Percentiles rank a stretch among this genome's conserved stretches.
These are phyloP conservation scores for Chlamydomonas reinhardtii DNA, from an alignment of 163 green algal species.

Conservation along the genomic window DNA sequence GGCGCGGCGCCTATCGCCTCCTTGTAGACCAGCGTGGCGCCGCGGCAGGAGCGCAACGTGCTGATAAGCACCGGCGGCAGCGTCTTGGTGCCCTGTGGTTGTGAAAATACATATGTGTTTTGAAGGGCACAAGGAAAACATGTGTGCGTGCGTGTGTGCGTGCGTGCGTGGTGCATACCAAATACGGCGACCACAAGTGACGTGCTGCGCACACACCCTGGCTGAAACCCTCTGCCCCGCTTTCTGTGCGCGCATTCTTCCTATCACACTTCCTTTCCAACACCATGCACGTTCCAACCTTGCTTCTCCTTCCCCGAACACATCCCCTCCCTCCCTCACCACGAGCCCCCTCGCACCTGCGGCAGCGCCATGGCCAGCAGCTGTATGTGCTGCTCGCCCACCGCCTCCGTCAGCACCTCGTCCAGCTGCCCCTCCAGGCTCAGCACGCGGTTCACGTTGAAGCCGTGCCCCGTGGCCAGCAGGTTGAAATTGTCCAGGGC, in stretches of 20 bases:
- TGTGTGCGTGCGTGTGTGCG: too few relatives aligned
- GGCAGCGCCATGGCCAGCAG: conserved; percentile 36
- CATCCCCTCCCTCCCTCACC: not conserved
- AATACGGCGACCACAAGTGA: too few relatives aligned
- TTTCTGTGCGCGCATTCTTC: too few relatives aligned
- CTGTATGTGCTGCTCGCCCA: conserved; percentile 30
- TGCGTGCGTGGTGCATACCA: too few relatives aligned
- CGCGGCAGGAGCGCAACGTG: conserved; percentile 45
- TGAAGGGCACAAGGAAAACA: too few relatives aligned
- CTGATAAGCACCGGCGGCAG: conserved; percentile 41
- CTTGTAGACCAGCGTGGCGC: conserved; percentile 57
- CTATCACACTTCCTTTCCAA: too few relatives aligned
- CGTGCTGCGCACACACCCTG: too few relatives aligned
- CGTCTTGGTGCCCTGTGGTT: conserved; percentile 51
- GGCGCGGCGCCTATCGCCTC: conserved; percentile 25
- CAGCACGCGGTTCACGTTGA: conserved; percentile 33
- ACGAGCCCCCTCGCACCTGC: not conserved
- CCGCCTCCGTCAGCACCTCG: conserved; percentile 25
- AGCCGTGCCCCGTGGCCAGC: conserved; percentile 40
- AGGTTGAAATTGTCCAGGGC: conserved; percentile 58
- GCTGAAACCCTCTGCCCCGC: too few relatives aligned
- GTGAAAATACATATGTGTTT: too few relatives aligned
- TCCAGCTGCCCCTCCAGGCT: conserved; percentile 33
- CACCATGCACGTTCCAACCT: too few relatives aligned
- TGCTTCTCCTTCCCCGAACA: too few relatives aligned